These are phyloP conservation scores for Acanthamoeba divionensis DNA, from an alignment of 208 protist species.

Conservation along the genomic window DNA sequence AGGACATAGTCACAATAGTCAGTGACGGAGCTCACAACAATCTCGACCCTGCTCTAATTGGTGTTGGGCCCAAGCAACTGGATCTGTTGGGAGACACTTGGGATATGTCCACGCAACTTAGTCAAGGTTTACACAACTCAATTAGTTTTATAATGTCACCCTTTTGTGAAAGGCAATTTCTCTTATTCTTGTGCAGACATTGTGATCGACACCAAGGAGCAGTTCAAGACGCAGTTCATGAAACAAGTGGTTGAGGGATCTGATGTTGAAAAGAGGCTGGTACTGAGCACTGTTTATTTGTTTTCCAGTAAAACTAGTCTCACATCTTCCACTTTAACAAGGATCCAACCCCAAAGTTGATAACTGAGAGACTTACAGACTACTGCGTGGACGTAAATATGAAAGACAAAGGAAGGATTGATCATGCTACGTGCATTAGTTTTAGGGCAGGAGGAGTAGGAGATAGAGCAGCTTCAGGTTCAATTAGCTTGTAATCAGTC, in stretches of 20 bases:
- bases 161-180: no score
- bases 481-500: background rate
- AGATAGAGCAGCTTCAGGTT: background rate
- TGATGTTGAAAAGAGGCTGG: background rate
- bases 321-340: no score
- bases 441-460: conserved; percentile 2
- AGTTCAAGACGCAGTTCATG: conserved; percentile 18
- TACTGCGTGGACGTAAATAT: background rate
- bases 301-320: no score
- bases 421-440: background rate
- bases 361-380: conserved; percentile 1
- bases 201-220: conserved; percentile 6
- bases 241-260: background rate
- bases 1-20: conserved; percentile 21
- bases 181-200: background rate
- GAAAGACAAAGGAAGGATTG: background rate
- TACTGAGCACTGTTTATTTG: no score
- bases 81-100: background rate
- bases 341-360: conserved; percentile 18
- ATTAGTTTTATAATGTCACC: no score
- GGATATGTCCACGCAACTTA: background rate
- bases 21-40: conserved; percentile 12
- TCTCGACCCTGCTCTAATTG: background rate
- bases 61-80: background rate
- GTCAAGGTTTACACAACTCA: no score